phyloP scores from a whole-genome alignment of 2,329 filamentous ascomycete species.

The Aspergillus proliferans region DNA sequence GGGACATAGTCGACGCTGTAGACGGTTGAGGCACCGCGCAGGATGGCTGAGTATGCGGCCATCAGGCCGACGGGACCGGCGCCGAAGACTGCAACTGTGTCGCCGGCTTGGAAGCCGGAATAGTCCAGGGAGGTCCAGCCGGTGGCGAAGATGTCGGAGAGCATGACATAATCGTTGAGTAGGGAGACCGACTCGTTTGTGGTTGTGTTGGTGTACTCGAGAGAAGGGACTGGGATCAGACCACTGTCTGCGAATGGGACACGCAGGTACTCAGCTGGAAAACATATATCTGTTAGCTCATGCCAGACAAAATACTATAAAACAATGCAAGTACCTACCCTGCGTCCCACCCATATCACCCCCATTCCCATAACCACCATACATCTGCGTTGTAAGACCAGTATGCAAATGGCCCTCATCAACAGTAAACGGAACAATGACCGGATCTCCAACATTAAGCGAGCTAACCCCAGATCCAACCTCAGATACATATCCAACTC shows the following conservation, averaged over 20 bases:
- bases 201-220: background rate
- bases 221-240: constrained; percentile 10
- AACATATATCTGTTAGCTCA: background rate
- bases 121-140: constrained; percentile 33
- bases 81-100: constrained; percentile 58
- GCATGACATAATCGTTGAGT: constrained; percentile 16
- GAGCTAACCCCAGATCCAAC: constrained; percentile 10
- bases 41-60: constrained; percentile 56
- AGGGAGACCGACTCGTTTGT: background rate
- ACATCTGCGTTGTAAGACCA: background rate
- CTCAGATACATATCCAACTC: constrained; percentile 12
- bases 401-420: constrained; percentile 7
- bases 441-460: constrained; percentile 15
- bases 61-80: constrained; percentile 60
- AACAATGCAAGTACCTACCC: constrained; percentile 2
- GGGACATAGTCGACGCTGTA: constrained; percentile 58
- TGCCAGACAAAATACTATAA: background rate
- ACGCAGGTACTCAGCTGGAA: constrained; percentile 13
- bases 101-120: constrained; percentile 39
- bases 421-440: constrained; percentile 14
- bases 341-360: constrained; percentile 6
- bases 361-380: constrained; percentile 1
- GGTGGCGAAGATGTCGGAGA: constrained; percentile 36
- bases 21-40: constrained; percentile 55
- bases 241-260: constrained; percentile 12